Base-by-base conservation (phyloP, 495 filamentous ascomycete species). In the Chlorociboria aeruginascens region DNA sequence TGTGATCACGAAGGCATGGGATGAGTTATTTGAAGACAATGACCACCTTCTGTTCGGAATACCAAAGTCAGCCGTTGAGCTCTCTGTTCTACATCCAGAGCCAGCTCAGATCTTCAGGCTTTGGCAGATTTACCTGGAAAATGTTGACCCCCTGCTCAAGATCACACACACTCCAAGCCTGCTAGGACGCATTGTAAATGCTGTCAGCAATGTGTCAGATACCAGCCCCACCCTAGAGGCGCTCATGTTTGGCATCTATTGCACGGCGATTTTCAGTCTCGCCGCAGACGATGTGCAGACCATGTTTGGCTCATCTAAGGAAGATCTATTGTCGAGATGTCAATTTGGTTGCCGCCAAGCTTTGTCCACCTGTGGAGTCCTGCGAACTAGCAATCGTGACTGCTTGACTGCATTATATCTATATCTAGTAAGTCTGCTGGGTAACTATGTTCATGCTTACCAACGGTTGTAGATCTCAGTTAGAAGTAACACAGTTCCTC, bases 71-170 rank as follows among this genome's bases (percentile, higher is more conserved):
- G 45, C 40, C 28, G 40, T 52, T 25, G 46, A 53, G 12, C 50
- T 57, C 38, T 50, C 40, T 30, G 63, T 63, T 43, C 60, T 79
- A 12, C 84, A 89, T 60, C 83, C 83, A 0, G 60, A 64, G 6
- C 63, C 78, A n/a, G 69, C 83, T 44, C 81, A 86, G 48, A 81
- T 86, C 17, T 79, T 86, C 53, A 67, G 71, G 43, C 61, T 88
- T 8, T 86, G 83, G 82, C 79, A 86, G 58, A 69, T 71, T 3
- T 85, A 75, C 53, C 69, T 82, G 16, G 74, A 82, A 43, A 75
- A 78, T 49, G 76, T 86, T 48, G 77, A 85, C 59, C 81, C 82
- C 0, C 54, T 86, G 37, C 74, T 73, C 41, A 86, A 86, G 58
- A 60, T 86, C 13, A 69, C 84, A 49, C 83, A 86, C 60, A 72